These are phyloP conservation scores for Tolypocladium tundrense DNA, from an alignment of 2,329 filamentous ascomycete species.

Conservation along the genomic window DNA sequence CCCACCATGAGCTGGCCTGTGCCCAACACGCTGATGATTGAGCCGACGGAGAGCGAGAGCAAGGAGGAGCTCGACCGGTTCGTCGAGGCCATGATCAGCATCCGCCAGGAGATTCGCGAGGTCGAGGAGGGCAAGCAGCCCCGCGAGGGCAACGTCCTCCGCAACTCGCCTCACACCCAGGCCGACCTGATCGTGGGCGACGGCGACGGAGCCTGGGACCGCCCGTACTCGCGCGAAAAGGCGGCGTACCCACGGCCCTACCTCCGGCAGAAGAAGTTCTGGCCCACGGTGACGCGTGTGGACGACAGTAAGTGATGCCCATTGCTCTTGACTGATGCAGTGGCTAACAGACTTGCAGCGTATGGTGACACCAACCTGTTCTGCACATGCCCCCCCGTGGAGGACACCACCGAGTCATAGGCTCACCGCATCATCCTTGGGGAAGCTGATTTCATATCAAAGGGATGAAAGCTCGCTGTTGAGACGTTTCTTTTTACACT, in stretches of 20 bases:
- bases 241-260: conserved; percentile 80
- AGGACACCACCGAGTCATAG: conserved; percentile 35
- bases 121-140: conserved; percentile 72
- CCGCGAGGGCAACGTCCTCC: conserved; percentile 70
- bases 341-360: conserved; percentile 35
- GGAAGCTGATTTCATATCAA: neutral
- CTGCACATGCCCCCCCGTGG: conserved; percentile 85
- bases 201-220: conserved; percentile 55
- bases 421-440: neutral
- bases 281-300: conserved; percentile 77
- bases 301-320: conserved; percentile 62
- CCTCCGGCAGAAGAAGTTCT: conserved; percentile 94
- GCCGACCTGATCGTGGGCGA: conserved; percentile 60
- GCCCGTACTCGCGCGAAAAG: conserved; percentile 70
- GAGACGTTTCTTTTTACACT: neutral
- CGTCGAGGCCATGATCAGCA: conserved; percentile 79
- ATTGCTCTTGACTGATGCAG: neutral
- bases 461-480: neutral
- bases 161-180: conserved; percentile 80
- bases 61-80: conserved; percentile 91
- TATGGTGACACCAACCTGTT: conserved; percentile 90
- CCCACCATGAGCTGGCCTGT: conserved; percentile 98
- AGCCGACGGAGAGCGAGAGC: conserved; percentile 89
- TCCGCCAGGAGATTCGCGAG: conserved; percentile 73
- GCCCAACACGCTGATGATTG: conserved; percentile 92